Conservation (phyloP, 495 filamentous ascomycete species). For the Aspergillus heteromorphus region DNA sequence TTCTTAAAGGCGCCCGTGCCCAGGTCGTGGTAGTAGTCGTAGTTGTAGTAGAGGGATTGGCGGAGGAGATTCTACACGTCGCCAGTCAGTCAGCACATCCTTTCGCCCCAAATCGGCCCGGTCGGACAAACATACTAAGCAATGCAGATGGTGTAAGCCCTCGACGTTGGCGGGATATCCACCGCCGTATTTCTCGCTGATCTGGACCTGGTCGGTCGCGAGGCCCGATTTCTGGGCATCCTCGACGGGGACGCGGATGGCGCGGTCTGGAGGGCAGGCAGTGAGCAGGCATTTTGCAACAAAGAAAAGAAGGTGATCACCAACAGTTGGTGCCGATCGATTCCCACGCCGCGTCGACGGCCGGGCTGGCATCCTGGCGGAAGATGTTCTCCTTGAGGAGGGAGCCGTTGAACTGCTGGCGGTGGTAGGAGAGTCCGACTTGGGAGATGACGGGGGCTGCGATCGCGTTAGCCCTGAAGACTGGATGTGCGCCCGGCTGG, state of each 20-base stretch:
- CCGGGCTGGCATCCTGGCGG: slow-evolving; percentile 44
- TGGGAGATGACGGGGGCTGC: slow-evolving; percentile 6
- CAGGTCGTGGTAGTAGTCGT: slow-evolving; percentile 46
- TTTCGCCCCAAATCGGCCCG: background rate
- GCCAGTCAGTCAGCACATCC: background rate
- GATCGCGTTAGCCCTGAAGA: background rate
- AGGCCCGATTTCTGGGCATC: slow-evolving; percentile 39
- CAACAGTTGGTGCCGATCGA: slow-evolving; percentile 48
- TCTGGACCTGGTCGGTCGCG: slow-evolving; percentile 43
- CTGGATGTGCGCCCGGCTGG: background rate
- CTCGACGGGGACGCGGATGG: slow-evolving; percentile 30
- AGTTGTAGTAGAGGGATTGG: slow-evolving; percentile 51
- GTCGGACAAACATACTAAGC: slow-evolving; percentile 31
- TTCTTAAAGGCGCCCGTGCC: slow-evolving; percentile 47
- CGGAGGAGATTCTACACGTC: slow-evolving; percentile 46
- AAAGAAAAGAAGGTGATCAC: background rate
- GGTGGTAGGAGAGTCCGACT: slow-evolving; percentile 10
- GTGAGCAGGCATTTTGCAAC: background rate
- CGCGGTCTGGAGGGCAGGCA: slow-evolving; percentile 25
- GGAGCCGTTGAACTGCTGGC: background rate
- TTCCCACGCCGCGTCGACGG: slow-evolving; percentile 55
- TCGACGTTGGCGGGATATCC: slow-evolving; percentile 51
- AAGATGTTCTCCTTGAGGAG: slow-evolving; percentile 46
- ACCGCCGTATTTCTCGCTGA: slow-evolving; percentile 47
- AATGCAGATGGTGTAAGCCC: slow-evolving; percentile 54